These are phyloP conservation scores for Pinus taeda DNA, from an alignment of 75 land plant genomes.

Conservation along the genomic window DNA sequence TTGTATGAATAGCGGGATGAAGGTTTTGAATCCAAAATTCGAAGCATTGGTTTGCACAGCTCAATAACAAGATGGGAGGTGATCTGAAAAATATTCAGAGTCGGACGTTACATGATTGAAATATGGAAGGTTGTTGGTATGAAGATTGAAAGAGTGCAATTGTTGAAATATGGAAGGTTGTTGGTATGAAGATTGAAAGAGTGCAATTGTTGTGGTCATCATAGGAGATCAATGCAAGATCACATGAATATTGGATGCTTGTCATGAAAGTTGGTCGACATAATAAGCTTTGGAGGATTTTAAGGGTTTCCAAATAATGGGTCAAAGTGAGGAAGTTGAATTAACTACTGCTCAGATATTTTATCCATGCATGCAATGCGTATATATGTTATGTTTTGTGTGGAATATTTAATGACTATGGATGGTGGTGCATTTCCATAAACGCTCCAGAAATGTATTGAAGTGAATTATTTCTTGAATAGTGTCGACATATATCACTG, in stretches of 20 bases:
- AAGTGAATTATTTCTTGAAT: too few species aligned
- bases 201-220: constrained; percentile 95
- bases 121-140: constrained; percentile 69
- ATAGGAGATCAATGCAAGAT: constrained; percentile 76
- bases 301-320: constrained; percentile 32
- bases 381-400: too few species aligned
- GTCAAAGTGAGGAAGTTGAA: too few species aligned
- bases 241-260: constrained; percentile 88
- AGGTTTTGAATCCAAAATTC: too few species aligned
- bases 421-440: too few species aligned
- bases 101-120: constrained; percentile 62
- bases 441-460: too few species aligned
- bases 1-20: too few species aligned
- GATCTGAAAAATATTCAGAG: constrained; percentile 82
- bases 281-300: constrained; percentile 73
- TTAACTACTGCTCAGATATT: too few species aligned
- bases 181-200: constrained; percentile 71
- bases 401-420: too few species aligned
- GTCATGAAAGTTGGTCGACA: constrained; percentile 94
- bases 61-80: constrained; percentile 97
- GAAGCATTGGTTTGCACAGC: constrained; percentile 87
- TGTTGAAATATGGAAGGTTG: constrained; percentile 93
- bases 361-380: too few species aligned
- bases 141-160: constrained; percentile 70
- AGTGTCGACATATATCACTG: too few species aligned